Evolutionary conservation across 495 filamentous ascomycete species (phyloP), one percentile per base, ranked within the genome.

Genomic region (Penicillium manginii): DNA sequence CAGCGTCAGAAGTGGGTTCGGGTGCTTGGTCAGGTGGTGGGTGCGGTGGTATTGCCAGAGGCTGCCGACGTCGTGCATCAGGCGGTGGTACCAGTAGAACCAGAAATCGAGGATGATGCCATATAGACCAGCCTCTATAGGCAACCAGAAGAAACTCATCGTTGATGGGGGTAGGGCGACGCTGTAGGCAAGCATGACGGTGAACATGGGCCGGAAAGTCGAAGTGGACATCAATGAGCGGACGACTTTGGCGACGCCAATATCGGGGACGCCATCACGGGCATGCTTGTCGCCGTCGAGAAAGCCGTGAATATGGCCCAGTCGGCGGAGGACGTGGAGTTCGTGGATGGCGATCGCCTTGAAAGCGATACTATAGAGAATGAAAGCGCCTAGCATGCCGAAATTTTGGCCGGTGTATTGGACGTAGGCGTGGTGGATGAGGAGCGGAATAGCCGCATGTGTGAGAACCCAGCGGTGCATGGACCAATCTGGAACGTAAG

Each of bases 11-110:
- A 75, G 61, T 12, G 73, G 68, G 57, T 73, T 75, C 4, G 73
- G 73, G 47, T 76, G 73, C 55, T 76, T 76, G 7, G 73, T 75
- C 2, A 76, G 63, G 51, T 76, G 73, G 61, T 76, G 73, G 5
- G 73, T 76, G 18, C 72, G 72, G 60, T 76, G 73, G 65, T 68
- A 76, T 35, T 75, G 70, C 73, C 73, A 76, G 3, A 76, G 66
- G 0, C 51, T 50, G 42, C 51, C 64, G 15, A 71, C 47, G 18
- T 73, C 72, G 39, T 76, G 73, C 68, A 73, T 73, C 8, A 68
- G 11, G 1, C 73, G 72, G 47, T 76, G 73, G 57, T 74, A 73
- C 70, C 72, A 74, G 58, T 76, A 76, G 61, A 76, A 76, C 73
- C 73, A 76, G 61, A 76, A 76, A 58, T 76, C 73, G 37, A 76